Conservation (phyloP, 345 rosid species). For the Populus tremula region DNA sequence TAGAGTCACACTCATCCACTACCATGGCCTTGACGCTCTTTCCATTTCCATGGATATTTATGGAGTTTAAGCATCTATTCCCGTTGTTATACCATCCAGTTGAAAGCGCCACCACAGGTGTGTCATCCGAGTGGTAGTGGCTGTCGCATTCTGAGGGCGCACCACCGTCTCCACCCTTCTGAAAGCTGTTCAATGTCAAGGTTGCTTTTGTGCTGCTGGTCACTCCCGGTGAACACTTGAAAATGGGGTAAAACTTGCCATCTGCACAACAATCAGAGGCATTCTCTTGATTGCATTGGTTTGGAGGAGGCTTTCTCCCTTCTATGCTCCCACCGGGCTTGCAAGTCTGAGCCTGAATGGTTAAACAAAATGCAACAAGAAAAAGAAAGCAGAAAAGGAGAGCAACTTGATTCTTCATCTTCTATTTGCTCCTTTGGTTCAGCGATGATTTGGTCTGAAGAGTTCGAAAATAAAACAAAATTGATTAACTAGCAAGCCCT, state of each 20-base stretch:
- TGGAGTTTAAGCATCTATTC: slow-evolving; percentile 5
- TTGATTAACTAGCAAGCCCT: no score
- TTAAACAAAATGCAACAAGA: not conserved
- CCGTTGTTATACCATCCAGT: slow-evolving; percentile 14
- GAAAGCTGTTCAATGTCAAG: slow-evolving; percentile 9
- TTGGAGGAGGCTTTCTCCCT: slow-evolving; percentile 2
- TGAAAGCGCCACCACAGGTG: slow-evolving; percentile 4
- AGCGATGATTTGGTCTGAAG: no score
- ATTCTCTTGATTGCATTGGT: not conserved
- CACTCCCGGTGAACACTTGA: slow-evolving; percentile 25
- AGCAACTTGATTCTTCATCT: no score
- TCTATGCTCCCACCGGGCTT: not conserved
- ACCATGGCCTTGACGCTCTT: slow-evolving; percentile 2
- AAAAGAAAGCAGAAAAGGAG: not conserved
- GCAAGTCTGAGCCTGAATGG: not conserved
- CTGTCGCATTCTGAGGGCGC: slow-evolving; percentile 12
- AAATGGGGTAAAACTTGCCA: slow-evolving; percentile 17
- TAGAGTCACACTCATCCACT: slow-evolving; percentile 16
- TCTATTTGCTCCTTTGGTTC: no score
- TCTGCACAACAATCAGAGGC: slow-evolving; percentile 15
- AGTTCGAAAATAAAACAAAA: no score
- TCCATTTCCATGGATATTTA: not conserved
- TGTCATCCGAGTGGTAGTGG: not conserved
- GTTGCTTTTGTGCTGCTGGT: slow-evolving; percentile 18
- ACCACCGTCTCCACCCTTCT: slow-evolving; percentile 13